Evolutionary conservation across 352 stramenopile species (phyloP), one percentile per base, ranked within the genome.

Genomic region (Blastocystis sp.): DNA sequence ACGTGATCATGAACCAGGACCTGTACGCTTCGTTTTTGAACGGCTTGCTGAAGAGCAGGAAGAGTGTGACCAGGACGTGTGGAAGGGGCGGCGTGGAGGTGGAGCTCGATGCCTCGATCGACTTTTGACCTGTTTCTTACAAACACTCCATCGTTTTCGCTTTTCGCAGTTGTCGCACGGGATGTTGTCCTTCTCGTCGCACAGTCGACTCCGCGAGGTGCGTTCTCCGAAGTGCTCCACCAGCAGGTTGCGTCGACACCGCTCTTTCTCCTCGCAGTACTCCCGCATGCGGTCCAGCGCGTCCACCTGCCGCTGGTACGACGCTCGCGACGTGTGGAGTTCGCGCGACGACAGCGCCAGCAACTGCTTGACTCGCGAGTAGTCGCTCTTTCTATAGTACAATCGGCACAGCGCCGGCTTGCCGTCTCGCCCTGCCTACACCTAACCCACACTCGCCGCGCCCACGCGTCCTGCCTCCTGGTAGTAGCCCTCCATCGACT

Each of bases 401-500:
- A 90, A 26, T 26, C 29, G 35, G 35, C 69, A 90, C 10, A 69
- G 31, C n/a, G 65, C 55, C 21, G 69, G 66, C 29, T 90, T 88
- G 19, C 61, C 59, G 41, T 90, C 66, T 19, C 69, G 50, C 19
- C 81, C 69, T 19, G 65, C 65, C 81, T 90, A 82, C 41, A 45
- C 24, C 21, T n/a, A 45, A 67, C n/a, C 50, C 6, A 16, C 26
- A 19, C 31, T 10, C 10, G 1, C 41, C 19, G 16, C 50, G 6
- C 50, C 50, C 26, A 90, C 96, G 81, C 97, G 94, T 12, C 97
- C 97, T 51, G 96, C 94, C 89, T 99, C 96, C 93, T 98, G 96
- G 71, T 98, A 97, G 92, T 99, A 99, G 90, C 98, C 96, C 62
- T 98, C 98, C n/a, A 99, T 95, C 21, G 94, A 98, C 88, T 98